phyloP scores from a whole-genome alignment of 2,329 filamentous ascomycete genomes.

The Apiospora malaysiana region DNA sequence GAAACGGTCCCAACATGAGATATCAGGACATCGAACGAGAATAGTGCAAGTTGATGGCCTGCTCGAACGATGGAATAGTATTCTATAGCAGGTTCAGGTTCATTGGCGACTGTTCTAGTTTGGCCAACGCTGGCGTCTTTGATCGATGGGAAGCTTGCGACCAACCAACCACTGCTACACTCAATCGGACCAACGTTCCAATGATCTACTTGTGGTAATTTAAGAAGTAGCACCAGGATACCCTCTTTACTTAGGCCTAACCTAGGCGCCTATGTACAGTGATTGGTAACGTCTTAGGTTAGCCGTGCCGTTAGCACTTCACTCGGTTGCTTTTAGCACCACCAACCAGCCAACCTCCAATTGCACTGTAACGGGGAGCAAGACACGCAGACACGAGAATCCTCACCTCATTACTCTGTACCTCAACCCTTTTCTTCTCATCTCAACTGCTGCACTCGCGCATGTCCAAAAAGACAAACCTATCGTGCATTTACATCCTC shows the following conservation, averaged over 20 bases:
- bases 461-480: neutral
- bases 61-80: neutral
- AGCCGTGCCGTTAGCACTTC: neutral
- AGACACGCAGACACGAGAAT: constrained; percentile 1
- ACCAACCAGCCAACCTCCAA: constrained; percentile 7
- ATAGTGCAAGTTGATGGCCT: neutral
- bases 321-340: constrained; percentile 11
- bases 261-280: neutral
- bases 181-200: neutral
- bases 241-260: neutral
- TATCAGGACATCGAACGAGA: constrained; percentile 9
- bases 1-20: neutral
- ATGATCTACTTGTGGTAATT: constrained; percentile 5
- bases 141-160: neutral
- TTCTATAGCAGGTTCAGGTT: neutral
- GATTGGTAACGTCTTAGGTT: neutral
- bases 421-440: neutral
- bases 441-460: neutral
- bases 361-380: neutral
- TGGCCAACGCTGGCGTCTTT: neutral
- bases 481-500: neutral
- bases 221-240: constrained; percentile 1
- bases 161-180: neutral
- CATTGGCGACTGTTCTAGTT: neutral
- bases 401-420: neutral